Evolutionary conservation across 2,329 filamentous ascomycete species (phyloP).

Genomic region (Stenocarpella maydis): DNA sequence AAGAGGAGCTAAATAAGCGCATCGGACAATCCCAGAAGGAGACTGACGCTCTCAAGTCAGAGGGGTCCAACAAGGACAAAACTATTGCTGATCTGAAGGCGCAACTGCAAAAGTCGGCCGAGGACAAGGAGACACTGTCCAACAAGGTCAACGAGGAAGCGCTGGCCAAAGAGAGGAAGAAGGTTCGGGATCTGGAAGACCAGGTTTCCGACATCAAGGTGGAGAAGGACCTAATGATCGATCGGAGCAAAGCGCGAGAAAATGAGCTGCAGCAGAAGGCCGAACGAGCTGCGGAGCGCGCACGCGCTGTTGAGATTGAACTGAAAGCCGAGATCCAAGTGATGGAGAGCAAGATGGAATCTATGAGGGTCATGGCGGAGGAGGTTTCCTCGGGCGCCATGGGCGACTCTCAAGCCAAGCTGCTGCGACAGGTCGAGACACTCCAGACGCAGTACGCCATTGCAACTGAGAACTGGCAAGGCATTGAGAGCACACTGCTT

Average conservation of each 20-base stretch:
- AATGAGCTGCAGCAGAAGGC: slow-evolving; percentile 77
- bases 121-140: slow-evolving; percentile 72
- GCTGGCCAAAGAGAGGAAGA: slow-evolving; percentile 69
- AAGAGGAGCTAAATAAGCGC: slow-evolving; percentile 62
- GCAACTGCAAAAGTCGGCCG: slow-evolving; percentile 73
- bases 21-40: slow-evolving; percentile 66
- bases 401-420: slow-evolving; percentile 86
- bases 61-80: slow-evolving; percentile 69
- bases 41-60: slow-evolving; percentile 60
- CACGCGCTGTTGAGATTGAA: slow-evolving; percentile 75
- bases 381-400: slow-evolving; percentile 85
- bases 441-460: slow-evolving; percentile 94
- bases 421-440: slow-evolving; percentile 93
- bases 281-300: slow-evolving; percentile 75
- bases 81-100: slow-evolving; percentile 73
- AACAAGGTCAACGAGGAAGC: slow-evolving; percentile 72
- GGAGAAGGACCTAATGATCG: slow-evolving; percentile 78
- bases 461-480: slow-evolving; percentile 97
- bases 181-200: slow-evolving; percentile 62
- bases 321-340: slow-evolving; percentile 79
- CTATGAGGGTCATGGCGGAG: slow-evolving; percentile 84
- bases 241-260: slow-evolving; percentile 72
- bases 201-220: slow-evolving; percentile 71
- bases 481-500: slow-evolving; percentile 87
- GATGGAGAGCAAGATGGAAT: slow-evolving; percentile 89